Evolutionary conservation across 2,329 filamentous ascomycete species (phyloP), one percentile per base, ranked within the genome.

Genomic region (Diplodia intermedia): DNA sequence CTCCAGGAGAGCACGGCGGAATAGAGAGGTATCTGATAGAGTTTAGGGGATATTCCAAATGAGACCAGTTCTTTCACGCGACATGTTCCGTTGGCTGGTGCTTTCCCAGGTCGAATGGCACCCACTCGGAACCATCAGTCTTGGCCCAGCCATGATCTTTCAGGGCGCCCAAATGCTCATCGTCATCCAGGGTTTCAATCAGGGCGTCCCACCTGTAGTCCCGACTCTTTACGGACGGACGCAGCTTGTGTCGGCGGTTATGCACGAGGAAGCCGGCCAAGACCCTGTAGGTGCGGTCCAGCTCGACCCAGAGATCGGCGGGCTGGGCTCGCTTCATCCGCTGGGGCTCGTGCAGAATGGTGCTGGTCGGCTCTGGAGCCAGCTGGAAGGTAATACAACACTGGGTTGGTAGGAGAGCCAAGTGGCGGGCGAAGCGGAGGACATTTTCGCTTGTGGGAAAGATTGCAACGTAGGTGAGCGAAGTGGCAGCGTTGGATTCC

Each of bases 401-500:
- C 71, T 9, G 80, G 72, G 38, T 71, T 3, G 71, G 69, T 4
- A 76, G 68, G 14, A 77, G 66, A 20, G 70, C 68, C 4, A 70
- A 72, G 52, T 29, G 18, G 18, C 29, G 38, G 9, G 53, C 65
- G 3, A 57, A 40, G 2, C 15, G 20, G 15, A 14, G 23, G 61
- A 91, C 82, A 74, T 92, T 89, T 6, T 84, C 84, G 57, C 84
- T 83, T 43, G 89, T 86, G 0, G 90, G 90, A 71, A 92, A 92
- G 8, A 91, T 85, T 47, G 87, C 88, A 3, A 89, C 83, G 74
- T 91, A 91, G 66, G 79, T 79, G 69, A 86, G 82, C 1, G 79
- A 80, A 15, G 80, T 79, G 54, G 89, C 23, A 36, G 18, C 31
- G 40, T 26, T 20, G 14, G 29, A 29, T 12, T 57, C 65, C 53